Conservation (phyloP, 306 rosid species). For the Rubus parviflorus region DNA sequence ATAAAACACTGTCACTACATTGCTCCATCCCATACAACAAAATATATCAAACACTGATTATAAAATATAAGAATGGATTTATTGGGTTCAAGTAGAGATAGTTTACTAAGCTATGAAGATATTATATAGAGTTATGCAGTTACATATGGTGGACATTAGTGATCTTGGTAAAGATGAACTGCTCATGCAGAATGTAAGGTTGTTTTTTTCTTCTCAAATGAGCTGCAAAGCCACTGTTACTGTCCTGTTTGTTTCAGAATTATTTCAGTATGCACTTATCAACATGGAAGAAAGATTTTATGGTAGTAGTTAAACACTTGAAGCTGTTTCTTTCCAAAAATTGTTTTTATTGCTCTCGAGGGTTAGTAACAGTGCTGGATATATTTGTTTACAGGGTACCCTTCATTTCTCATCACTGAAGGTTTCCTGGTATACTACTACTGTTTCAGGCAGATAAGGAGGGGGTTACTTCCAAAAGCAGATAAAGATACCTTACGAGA, state of each 20-base stretch:
- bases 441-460: no score
- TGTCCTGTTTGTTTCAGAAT: background rate
- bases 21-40: slow-evolving; percentile 3
- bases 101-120: background rate
- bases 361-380: background rate
- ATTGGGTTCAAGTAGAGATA: background rate
- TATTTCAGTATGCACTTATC: background rate
- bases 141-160: slow-evolving; percentile 44
- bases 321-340: slow-evolving; percentile 14
- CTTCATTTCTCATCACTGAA: no score
- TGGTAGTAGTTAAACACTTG: background rate
- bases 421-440: no score
- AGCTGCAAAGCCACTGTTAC: background rate
- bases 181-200: slow-evolving; percentile 59
- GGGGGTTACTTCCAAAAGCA: no score
- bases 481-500: no score
- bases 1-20: background rate
- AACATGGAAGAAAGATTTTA: background rate
- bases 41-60: background rate
- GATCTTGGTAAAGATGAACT: slow-evolving; percentile 63
- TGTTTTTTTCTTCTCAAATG: background rate
- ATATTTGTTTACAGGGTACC: slow-evolving; percentile 43
- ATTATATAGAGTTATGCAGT: background rate
- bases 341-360: slow-evolving; percentile 4
- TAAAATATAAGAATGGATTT: background rate